Evolutionary conservation across 306 rosid species (phyloP).

Genomic region (Corylus americana): DNA sequence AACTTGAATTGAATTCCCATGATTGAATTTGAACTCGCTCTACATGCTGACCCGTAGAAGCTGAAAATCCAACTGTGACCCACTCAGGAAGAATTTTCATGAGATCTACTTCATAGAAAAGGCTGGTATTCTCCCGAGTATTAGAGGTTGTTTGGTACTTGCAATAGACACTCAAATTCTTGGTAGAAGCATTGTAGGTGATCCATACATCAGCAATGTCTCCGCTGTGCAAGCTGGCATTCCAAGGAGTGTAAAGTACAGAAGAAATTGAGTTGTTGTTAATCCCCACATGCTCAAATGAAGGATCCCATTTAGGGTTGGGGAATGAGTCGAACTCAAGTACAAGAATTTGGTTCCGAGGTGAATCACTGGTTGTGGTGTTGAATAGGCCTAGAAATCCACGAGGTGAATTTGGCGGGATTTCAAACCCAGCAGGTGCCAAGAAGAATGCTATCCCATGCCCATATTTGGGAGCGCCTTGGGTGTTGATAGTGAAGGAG

Average conservation of each 20-base stretch:
- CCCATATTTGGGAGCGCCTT: not conserved
- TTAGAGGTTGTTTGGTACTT: not conserved
- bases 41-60: constrained; percentile 25
- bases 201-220: constrained; percentile 28
- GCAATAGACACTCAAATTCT: constrained; percentile 22
- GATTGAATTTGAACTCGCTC: constrained; percentile 29
- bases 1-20: constrained; percentile 29
- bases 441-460: constrained; percentile 13
- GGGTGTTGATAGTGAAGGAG: not conserved
- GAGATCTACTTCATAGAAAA: constrained; percentile 34
- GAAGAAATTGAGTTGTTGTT: constrained; percentile 41
- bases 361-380: not conserved
- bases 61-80: constrained; percentile 42
- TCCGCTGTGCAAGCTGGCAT: not conserved
- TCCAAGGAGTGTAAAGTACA: not conserved
- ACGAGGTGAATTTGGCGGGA: not conserved
- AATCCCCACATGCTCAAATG: constrained; percentile 37
- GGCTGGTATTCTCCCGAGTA: not conserved
- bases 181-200: constrained; percentile 26
- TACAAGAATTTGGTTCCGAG: constrained; percentile 22
- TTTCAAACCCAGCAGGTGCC: constrained; percentile 14
- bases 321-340: constrained; percentile 35
- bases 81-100: constrained; percentile 7
- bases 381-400: constrained; percentile 9
- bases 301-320: constrained; percentile 24